Percentiles rank a stretch among this genome's conserved stretches.
phyloP scores from a whole-genome alignment of 169 alveolate species.

The Cyclospora cayetanensis region DNA sequence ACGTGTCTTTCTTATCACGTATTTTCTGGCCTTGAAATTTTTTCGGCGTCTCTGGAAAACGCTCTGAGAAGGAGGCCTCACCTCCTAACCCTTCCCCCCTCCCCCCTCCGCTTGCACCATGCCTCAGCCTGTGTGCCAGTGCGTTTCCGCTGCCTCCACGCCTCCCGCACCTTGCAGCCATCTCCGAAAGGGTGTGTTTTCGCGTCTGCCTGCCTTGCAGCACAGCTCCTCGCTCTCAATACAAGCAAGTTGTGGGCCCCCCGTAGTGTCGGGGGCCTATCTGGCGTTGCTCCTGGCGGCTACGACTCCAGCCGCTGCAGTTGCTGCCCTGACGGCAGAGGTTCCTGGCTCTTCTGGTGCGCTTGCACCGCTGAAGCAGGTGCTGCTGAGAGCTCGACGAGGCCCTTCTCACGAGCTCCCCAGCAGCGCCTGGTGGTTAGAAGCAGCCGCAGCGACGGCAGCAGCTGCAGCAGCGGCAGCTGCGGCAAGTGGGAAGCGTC shows the following conservation, averaged over 20 bases:
- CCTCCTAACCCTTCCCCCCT: too few relatives aligned
- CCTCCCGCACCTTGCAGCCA: neutral
- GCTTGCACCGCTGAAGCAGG: slow-evolving; percentile 20
- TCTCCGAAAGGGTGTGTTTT: neutral
- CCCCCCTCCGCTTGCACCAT: too few relatives aligned
- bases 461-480: slow-evolving; percentile 51
- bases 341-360: neutral
- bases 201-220: neutral
- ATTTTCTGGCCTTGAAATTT: neutral
- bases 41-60: neutral
- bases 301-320: slow-evolving; percentile 9
- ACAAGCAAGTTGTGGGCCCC: neutral
- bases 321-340: slow-evolving; percentile 18
- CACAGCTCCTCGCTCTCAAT: neutral
- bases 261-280: neutral
- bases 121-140: slow-evolving; percentile 32
- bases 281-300: neutral
- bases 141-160: slow-evolving; percentile 4
- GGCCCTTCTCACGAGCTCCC: neutral
- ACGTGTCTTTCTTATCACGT: neutral
- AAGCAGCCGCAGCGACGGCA: slow-evolving; percentile 46
- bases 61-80: too few relatives aligned
- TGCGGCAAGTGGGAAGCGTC: slow-evolving; percentile 20
- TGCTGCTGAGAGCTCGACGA: slow-evolving; percentile 3
- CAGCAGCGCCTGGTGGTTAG: neutral